Base-by-base conservation (phyloP, 331 rosid genomes). In the Cydonia oblonga region DNA sequence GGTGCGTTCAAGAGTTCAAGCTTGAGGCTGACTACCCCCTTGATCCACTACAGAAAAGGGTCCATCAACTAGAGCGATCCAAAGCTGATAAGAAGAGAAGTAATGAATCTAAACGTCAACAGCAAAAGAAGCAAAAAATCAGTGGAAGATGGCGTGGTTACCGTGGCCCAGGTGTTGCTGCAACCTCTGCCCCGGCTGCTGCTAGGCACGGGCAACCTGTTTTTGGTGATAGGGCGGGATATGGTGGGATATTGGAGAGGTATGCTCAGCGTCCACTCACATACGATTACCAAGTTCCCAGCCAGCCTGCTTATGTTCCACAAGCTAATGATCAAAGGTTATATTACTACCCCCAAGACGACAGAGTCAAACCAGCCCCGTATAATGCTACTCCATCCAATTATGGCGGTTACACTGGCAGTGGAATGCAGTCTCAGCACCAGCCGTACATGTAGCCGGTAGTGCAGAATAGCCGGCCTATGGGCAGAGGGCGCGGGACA, bases 11-110 rank as follows among this genome's bases (percentile, higher is more conserved):
- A 79, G 96, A 86, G 73, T 86, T 85, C 81, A 81, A 86, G 29
- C 90, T 88, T 2, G 93, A 88, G 66, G 79, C 86, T 8, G 96
- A 88, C 63, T 88, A 90, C 84, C 88, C 93, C 10, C 91, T 88
- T 42, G 96, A 90, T 70, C 84, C 96, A 61, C 96, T 90, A 64
- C 86, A 74, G 52, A 86, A 72, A 82, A 88, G 96, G 84, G 90
- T 85, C 73, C 73, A 64, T 75, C 96, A 90, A 79, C 85, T 90
- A 70, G 90, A 85, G 70, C 84, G 79, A 68, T 78, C 88, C 28
- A 87, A 81, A 74, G 71, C 81, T 71, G 96, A 90, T 33, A 88
- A 57, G 82, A 84, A 84, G 84, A 82, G 92, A 77, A 72, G 78
- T n/a, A 86, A 87, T 44, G 96, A 88, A 3, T 66, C 71, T 51